phyloP scores from a whole-genome alignment of 495 filamentous ascomycete species.

The Massariosphaeria phaeospora region DNA sequence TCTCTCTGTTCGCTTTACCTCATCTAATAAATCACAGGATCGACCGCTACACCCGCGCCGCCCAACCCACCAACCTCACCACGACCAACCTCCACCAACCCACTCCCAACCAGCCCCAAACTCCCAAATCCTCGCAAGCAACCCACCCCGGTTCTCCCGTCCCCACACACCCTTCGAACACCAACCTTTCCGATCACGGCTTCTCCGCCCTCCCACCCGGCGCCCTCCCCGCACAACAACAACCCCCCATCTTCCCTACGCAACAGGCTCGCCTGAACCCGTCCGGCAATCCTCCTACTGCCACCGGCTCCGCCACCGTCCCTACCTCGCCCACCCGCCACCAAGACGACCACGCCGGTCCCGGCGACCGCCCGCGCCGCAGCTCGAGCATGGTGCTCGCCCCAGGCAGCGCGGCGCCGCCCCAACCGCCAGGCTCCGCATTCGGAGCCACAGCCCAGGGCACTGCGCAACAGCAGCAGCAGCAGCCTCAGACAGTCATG shows the following conservation, averaged over 20 bases:
- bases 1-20: not conserved
- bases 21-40: conserved; percentile 27
- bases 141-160: conserved; percentile 34
- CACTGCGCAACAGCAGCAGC: not conserved
- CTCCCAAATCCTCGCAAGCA: conserved; percentile 14
- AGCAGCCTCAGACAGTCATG: not conserved
- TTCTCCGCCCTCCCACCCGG: conserved; percentile 23
- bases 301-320: not conserved
- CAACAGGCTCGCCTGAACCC: conserved; percentile 28
- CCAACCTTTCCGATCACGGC: conserved; percentile 15
- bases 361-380: conserved; percentile 20
- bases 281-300: not conserved
- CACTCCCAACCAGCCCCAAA: conserved; percentile 9
- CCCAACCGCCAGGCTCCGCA: conserved; percentile 23
- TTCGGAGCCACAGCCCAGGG: not conserved
- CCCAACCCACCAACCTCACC: conserved; percentile 13
- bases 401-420: conserved; percentile 10
- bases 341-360: not conserved
- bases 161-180: conserved; percentile 30
- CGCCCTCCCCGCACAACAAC: conserved; percentile 4
- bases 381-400: conserved; percentile 26
- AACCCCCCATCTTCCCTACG: conserved; percentile 25
- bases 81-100: conserved; percentile 18
- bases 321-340: conserved; percentile 10
- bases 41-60: conserved; percentile 34